Conservation (phyloP, 2,329 filamentous ascomycete genomes). For the Diaporthe sp. region DNA sequence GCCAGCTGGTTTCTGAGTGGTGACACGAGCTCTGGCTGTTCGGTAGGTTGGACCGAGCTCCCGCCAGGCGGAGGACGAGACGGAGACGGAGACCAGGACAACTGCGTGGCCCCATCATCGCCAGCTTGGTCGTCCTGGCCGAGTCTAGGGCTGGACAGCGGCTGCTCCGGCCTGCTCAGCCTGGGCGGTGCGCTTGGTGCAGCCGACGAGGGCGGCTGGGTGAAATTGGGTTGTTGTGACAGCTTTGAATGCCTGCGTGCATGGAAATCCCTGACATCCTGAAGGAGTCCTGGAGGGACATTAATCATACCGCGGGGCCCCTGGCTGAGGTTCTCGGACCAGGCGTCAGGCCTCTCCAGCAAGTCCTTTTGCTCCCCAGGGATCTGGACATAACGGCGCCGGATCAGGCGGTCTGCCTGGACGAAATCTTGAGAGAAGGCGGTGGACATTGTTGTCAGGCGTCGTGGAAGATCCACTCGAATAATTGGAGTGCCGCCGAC, state of each 20-base stretch:
- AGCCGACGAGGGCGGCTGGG: neutral
- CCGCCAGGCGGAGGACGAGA: neutral
- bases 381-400: constrained; percentile 54
- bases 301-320: constrained; percentile 42
- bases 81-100: constrained; percentile 13
- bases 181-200: neutral
- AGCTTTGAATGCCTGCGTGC: constrained; percentile 31
- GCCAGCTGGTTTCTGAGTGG: neutral
- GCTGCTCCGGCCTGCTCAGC: neutral
- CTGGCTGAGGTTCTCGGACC: constrained; percentile 42
- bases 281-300: constrained; percentile 47
- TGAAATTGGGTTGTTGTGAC: constrained; percentile 36
- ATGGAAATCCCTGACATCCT: constrained; percentile 40
- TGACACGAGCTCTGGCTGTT: neutral
- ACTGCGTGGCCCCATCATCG: neutral
- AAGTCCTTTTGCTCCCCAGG: constrained; percentile 60
- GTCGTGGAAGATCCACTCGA: constrained; percentile 4
- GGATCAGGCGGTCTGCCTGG: constrained; percentile 48
- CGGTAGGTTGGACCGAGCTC: neutral
- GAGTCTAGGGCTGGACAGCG: neutral
- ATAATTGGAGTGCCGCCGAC: neutral
- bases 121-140: neutral
- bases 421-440: constrained; percentile 38
- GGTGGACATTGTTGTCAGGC: constrained; percentile 21
- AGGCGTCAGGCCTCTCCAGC: constrained; percentile 55